Conservation (phyloP, 2,329 filamentous ascomycete genomes). For the Scedosporium boydii region DNA sequence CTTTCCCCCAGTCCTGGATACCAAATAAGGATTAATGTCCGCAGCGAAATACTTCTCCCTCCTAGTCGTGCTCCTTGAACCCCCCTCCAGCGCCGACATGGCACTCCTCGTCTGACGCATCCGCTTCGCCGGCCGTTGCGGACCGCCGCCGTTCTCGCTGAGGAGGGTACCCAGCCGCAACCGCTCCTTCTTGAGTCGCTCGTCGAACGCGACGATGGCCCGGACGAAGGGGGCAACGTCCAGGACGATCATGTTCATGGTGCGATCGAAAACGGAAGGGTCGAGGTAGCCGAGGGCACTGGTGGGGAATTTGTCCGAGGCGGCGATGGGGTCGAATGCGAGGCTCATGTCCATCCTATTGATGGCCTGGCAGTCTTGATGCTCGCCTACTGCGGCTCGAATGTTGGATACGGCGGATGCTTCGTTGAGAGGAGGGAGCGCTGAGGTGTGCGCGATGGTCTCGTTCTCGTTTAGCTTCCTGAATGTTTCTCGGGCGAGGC, state of each 20-base stretch:
- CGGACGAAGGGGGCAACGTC: slow-evolving; percentile 91
- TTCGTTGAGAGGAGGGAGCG: slow-evolving; percentile 17
- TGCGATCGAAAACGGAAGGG: slow-evolving; percentile 69
- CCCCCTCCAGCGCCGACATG: slow-evolving; percentile 68
- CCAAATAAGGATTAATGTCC: slow-evolving; percentile 5
- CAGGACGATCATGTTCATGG: slow-evolving; percentile 51
- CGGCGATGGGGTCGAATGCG: slow-evolving; percentile 53
- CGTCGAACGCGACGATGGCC: slow-evolving; percentile 69
- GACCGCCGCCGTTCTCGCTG: slow-evolving; percentile 36
- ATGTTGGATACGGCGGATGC: slow-evolving; percentile 24
- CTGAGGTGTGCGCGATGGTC: neutral
- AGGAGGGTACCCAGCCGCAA: slow-evolving; percentile 52
- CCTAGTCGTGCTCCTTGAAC: slow-evolving; percentile 55
- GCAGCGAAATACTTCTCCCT: slow-evolving; percentile 59
- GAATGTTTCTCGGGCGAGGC: slow-evolving; percentile 17
- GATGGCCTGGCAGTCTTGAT: slow-evolving; percentile 19
- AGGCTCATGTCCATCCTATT: slow-evolving; percentile 42
- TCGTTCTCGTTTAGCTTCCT: slow-evolving; percentile 5
- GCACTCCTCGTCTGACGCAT: slow-evolving; percentile 65
- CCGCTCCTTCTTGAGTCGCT: slow-evolving; percentile 59
- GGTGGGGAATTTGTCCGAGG: slow-evolving; percentile 30
- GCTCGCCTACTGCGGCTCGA: slow-evolving; percentile 22
- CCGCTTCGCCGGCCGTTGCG: slow-evolving; percentile 29
- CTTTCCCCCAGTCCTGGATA: slow-evolving; percentile 5
- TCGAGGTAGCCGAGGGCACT: slow-evolving; percentile 36